Base-by-base conservation (phyloP, 2,329 filamentous ascomycete species). In the Sarocladiaceae sp. region DNA sequence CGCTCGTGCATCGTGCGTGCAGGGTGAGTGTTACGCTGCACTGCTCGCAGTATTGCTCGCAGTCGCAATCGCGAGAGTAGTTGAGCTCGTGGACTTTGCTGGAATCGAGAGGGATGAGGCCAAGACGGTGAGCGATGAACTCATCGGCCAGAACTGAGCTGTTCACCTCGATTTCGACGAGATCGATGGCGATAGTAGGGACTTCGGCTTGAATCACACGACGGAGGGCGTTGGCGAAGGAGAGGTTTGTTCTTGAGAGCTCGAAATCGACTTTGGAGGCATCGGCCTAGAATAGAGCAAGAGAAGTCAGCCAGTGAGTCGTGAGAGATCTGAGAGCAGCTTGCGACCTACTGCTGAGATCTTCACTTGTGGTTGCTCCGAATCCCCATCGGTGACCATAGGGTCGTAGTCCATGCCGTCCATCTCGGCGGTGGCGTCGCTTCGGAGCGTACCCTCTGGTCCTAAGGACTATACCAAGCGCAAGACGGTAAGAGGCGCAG, bases 111-210 rank as follows among this genome's bases (percentile, higher is more conserved):
- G 94, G 94, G 53, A 97, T 84, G 44, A 97, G 83, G 28, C 94
- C 93, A 13, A 99, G 80, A 42, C 93, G 87, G 71, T 97, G 93
- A 47, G 90, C 87, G 59, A 99, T 86, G 70, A 97, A 96, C 71
- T 99, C 93, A 71, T 99, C 93, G 55, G 93, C 89, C 13, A 97
- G 83, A 4, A 97, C 92, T n/a, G 92, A 95, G 53, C 88, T 96
- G 76, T 99, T 99, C 63, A 80, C 82, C 65, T 95, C 86, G 58
- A 99, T 86, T 69, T 97, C 90, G 57, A 97, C 92, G 13, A 96
- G 82, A 65, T 99, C 93, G 68, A 97, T 92, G 57, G 94, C 92
- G 62, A 97, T 85, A 22, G 90, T 97, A 11, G 93, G 92, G 54
- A 99, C 88, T 72, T 99, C 93, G 62, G 90, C 89, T 59, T 96